A percentile compares a stretch with the other conserved stretches of the same genome.
Evolutionary conservation across 768 basidiomycete species (phyloP).

Genomic region (Mrakia hoshinonis): DNA sequence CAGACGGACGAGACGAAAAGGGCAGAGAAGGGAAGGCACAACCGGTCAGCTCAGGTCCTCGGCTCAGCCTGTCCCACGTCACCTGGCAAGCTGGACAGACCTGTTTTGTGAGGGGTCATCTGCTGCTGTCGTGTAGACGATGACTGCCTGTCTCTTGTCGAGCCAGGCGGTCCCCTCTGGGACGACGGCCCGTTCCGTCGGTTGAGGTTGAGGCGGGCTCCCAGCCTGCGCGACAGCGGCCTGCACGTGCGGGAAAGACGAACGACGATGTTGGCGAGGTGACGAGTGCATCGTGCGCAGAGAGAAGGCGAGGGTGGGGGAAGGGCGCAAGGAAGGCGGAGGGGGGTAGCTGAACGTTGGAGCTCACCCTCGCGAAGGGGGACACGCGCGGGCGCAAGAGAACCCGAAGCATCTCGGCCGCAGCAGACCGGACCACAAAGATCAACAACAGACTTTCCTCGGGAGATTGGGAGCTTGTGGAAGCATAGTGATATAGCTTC

Average conservation of each 20-base stretch:
- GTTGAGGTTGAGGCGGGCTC: background rate
- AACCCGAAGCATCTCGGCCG: background rate
- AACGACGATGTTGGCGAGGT: background rate
- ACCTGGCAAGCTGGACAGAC: background rate
- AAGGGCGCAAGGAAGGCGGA: background rate
- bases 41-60: background rate
- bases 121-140: background rate
- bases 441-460: background rate
- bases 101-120: background rate
- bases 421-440: background rate
- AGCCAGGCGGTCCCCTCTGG: slow-evolving; percentile 8
- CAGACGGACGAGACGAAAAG: too few relatives aligned
- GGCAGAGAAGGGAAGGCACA: too few relatives aligned
- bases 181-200: background rate
- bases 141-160: background rate
- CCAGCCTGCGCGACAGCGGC: background rate
- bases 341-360: background rate
- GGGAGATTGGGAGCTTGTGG: too few relatives aligned
- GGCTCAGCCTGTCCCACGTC: background rate
- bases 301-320: background rate
- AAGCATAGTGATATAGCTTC: too few relatives aligned
- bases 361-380: background rate
- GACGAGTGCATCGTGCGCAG: background rate
- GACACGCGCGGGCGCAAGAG: background rate
- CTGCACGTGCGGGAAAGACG: slow-evolving; percentile 4